Conservation (phyloP, 441 rosid species). For the Eutrema salsugineum region DNA sequence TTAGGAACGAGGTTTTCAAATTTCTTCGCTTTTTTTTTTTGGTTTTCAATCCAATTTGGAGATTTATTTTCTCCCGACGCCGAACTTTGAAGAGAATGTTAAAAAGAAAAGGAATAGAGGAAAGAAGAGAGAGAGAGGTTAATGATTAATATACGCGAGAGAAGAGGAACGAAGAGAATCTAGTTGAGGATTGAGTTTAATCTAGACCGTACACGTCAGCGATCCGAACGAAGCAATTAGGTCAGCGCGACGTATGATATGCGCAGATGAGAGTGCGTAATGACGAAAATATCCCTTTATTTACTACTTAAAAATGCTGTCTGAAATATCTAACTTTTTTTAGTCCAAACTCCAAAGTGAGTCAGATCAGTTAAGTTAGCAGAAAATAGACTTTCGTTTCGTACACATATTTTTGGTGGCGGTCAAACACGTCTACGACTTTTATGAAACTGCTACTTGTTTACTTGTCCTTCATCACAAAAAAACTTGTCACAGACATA, state of each 20-base stretch:
- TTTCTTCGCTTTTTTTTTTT: neutral
- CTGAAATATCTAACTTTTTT: neutral
- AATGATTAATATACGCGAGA: neutral
- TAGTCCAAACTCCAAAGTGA: neutral
- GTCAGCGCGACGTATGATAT: conserved; percentile 22
- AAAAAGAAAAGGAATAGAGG: neutral
- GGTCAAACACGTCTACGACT: conserved; percentile 3
- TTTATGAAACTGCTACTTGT: conserved; percentile 1
- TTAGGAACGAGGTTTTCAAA: neutral
- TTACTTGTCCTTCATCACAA: neutral
- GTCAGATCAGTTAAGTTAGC: too few relatives aligned
- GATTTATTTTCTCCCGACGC: conserved; percentile 3
- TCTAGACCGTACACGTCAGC: conserved; percentile 88
- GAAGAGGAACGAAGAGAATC: conserved; percentile 36
- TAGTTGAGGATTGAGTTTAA: conserved; percentile 30
- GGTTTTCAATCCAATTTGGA: conserved; percentile 4
- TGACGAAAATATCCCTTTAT: neutral
- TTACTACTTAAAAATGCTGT: neutral
- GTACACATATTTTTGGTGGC: neutral
- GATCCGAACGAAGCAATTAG: conserved; percentile 29
- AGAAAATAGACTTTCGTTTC: neutral
- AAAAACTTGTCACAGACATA: neutral
- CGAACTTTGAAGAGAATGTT: neutral
- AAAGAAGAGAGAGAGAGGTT: neutral
- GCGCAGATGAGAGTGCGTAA: neutral